Percentiles rank a stretch among this genome's conserved stretches.
These are phyloP conservation scores for Schizophyllum commune DNA, from an alignment of 1,284 basidiomycete species.

Conservation along the genomic window DNA sequence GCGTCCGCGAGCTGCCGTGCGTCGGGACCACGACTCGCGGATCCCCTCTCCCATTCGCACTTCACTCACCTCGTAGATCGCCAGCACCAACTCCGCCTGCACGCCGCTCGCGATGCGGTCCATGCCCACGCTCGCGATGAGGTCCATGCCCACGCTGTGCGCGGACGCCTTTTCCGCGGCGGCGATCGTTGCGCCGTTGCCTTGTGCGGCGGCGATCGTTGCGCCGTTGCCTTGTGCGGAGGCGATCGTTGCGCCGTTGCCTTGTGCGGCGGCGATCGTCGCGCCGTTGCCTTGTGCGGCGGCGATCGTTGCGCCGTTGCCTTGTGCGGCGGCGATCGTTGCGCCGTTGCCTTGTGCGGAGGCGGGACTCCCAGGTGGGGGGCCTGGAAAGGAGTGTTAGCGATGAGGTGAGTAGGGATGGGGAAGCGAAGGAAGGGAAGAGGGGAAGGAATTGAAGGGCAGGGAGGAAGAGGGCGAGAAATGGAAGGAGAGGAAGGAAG, in stretches of 20 bases:
- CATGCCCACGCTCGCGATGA: neutral
- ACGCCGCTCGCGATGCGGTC: slow-evolving; percentile 8
- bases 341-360: no score
- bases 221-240: no score
- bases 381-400: no score
- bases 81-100: slow-evolving; percentile 76
- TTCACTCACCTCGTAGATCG: slow-evolving; percentile 62
- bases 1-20: no score
- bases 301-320: no score
- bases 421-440: neutral
- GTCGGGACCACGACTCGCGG: no score
- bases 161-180: neutral
- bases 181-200: neutral
- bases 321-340: neutral
- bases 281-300: no score
- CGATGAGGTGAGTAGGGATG: no score
- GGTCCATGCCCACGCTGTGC: neutral
- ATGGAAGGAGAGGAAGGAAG: neutral
- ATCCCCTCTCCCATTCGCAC: neutral
- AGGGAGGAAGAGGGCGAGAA: neutral
- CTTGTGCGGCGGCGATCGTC: neutral
- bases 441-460: neutral
- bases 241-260: neutral
- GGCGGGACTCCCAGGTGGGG: no score
- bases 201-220: neutral